phyloP scores from a whole-genome alignment of 192 early-diverging fungal genomes.

The Gigaspora rosea region DNA sequence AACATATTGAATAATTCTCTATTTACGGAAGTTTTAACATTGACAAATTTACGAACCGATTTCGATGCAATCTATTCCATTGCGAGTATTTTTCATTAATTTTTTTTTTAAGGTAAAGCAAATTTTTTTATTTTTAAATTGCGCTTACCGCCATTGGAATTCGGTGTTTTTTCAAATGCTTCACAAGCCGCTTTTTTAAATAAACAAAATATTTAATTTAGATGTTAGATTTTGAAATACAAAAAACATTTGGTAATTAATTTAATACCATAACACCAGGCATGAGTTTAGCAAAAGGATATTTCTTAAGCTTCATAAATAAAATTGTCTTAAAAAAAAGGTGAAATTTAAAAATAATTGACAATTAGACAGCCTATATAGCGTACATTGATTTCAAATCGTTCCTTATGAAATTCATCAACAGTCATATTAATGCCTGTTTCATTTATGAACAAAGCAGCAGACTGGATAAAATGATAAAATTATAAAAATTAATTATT shows the following conservation, averaged over 20 bases:
- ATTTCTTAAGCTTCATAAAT: background rate
- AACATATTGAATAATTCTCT: conserved; percentile 77
- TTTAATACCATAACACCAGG: conserved; percentile 16
- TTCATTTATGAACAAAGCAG: conserved; percentile 66
- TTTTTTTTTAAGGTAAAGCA: background rate
- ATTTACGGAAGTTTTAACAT: conserved; percentile 71
- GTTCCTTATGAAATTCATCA: conserved; percentile 77
- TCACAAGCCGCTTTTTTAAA: conserved; percentile 20
- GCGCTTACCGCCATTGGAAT: conserved; percentile 26
- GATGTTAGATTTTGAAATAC: background rate
- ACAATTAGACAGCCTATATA: background rate
- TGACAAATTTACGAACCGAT: conserved; percentile 70
- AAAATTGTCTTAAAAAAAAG: conserved; percentile 15
- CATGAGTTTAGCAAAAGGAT: conserved; percentile 13
- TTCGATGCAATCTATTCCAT: conserved; percentile 70
- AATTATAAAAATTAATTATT: background rate
- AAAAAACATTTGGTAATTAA: background rate
- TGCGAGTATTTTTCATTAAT: background rate
- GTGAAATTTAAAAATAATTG: background rate
- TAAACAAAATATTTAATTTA: background rate
- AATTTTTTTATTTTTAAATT: background rate
- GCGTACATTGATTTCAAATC: conserved; percentile 50
- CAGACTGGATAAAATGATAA: conserved; percentile 38
- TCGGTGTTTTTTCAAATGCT: conserved; percentile 3
- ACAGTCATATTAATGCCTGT: conserved; percentile 71